A percentile compares a stretch with the other conserved stretches of the same genome.
These are phyloP conservation scores for Pseudogymnoascus sp. DNA, from an alignment of 2,329 filamentous ascomycete genomes.

Conservation along the genomic window DNA sequence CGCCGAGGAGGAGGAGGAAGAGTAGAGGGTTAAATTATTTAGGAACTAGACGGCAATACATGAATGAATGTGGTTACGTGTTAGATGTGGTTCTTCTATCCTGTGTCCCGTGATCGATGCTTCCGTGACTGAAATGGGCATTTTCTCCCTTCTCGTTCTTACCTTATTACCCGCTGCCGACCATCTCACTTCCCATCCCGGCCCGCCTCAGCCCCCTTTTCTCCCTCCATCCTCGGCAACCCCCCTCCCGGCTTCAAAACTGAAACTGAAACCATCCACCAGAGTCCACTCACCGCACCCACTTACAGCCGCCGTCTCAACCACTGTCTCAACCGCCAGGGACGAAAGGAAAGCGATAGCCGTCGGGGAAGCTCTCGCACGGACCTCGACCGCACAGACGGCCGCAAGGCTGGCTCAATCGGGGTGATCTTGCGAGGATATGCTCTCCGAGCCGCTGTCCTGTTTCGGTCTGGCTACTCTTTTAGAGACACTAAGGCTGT, in stretches of 20 bases:
- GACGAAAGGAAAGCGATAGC: neutral
- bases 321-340: neutral
- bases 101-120: neutral
- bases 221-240: neutral
- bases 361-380: neutral
- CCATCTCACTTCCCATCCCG: neutral
- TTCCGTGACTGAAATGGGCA: neutral
- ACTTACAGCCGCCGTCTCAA: neutral
- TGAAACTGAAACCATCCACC: neutral
- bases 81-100: neutral
- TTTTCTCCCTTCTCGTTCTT: neutral
- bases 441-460: neutral
- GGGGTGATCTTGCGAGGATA: neutral
- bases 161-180: neutral
- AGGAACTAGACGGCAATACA: neutral
- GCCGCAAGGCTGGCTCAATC: neutral
- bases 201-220: too few relatives aligned
- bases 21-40: neutral
- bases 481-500: neutral
- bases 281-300: neutral
- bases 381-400: neutral
- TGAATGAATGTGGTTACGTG: constrained; percentile 5
- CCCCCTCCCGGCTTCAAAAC: neutral
- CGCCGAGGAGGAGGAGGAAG: constrained; percentile 26
- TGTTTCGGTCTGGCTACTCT: neutral